Percentiles rank a stretch among this genome's conserved stretches.
phyloP scores from a whole-genome alignment of 768 basidiomycete species.

The Candolleomyces efflorescens region DNA sequence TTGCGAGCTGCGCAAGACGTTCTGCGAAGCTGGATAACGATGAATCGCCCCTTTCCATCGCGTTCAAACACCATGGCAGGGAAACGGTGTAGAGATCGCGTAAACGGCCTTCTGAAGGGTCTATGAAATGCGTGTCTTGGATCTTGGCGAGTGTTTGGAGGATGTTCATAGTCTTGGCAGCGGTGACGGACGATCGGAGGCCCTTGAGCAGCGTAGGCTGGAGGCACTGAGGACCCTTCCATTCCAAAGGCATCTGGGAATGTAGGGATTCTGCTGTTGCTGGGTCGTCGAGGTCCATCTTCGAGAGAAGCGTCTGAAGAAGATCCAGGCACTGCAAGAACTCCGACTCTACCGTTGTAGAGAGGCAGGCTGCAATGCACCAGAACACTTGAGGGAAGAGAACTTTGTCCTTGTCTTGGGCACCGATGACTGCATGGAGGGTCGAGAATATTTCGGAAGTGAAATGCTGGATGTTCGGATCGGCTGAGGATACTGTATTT shows the following conservation, averaged over 20 bases:
- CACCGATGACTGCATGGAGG: conserved; percentile 55
- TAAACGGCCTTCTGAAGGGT: conserved; percentile 64
- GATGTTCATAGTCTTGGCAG: conserved; percentile 59
- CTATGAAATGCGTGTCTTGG: conserved; percentile 62
- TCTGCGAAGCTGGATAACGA: conserved; percentile 66
- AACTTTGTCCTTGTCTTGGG: conserved; percentile 51
- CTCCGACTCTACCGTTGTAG: conserved; percentile 79
- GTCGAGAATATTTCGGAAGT: conserved; percentile 80
- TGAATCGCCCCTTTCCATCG: conserved; percentile 67
- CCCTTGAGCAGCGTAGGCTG: conserved; percentile 75
- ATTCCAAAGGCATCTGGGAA: conserved; percentile 63
- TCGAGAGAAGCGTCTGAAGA: conserved; percentile 59
- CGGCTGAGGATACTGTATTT: conserved; percentile 74
- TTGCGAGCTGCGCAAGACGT: conserved; percentile 69
- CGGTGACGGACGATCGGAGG: conserved; percentile 73
- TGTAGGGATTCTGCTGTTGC: conserved; percentile 66
- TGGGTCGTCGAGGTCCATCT: conserved; percentile 67
- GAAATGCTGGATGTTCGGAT: conserved; percentile 76
- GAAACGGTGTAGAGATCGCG: conserved; percentile 79
- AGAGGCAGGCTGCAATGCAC: conserved; percentile 77
- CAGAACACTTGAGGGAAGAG: conserved; percentile 85
- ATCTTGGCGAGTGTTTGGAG: conserved; percentile 60
- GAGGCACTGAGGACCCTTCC: conserved; percentile 60
- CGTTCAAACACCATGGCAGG: conserved; percentile 86
- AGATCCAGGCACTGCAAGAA: conserved; percentile 65